Conservation (phyloP, 371 early-diverging fungal species). For the Apophysomyces variabilis region DNA sequence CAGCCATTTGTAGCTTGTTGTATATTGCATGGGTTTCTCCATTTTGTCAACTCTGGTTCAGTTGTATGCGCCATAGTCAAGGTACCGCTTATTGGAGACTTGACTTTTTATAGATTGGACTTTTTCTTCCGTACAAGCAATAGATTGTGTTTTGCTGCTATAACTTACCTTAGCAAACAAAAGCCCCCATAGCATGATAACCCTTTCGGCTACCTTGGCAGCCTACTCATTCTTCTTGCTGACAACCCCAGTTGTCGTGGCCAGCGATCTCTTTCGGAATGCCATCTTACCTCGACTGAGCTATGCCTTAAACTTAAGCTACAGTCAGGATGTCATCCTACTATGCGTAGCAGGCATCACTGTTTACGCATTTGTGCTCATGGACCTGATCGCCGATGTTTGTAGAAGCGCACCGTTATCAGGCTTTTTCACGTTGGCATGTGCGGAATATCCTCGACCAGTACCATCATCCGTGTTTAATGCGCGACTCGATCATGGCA, state of each 20-base stretch:
- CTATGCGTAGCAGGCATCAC: conserved; percentile 17
- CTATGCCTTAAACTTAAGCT: conserved; percentile 1
- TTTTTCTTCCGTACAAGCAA: not conserved
- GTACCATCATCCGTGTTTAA: not conserved
- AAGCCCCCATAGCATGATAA: not conserved
- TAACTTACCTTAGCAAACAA: too few species aligned
- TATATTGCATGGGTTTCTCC: too few species aligned
- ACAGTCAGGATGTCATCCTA: conserved; percentile 12
- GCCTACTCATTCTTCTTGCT: not conserved
- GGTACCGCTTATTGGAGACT: too few species aligned
- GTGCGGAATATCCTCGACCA: not conserved
- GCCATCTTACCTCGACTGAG: conserved; percentile 9
- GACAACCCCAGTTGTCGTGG: conserved; percentile 7
- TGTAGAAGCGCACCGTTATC: not conserved
- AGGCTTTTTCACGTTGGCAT: not conserved
- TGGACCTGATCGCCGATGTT: not conserved
- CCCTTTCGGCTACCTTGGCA: not conserved
- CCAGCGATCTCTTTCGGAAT: conserved; percentile 20
- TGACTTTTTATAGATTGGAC: too few species aligned
- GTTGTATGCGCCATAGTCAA: too few species aligned
- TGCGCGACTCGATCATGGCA: not conserved
- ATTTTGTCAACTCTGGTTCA: too few species aligned
- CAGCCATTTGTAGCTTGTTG: too few species aligned
- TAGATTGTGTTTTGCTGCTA: not conserved
- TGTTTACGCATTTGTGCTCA: conserved; percentile 9